phyloP scores from a whole-genome alignment of 495 filamentous ascomycete species.

The Penicillium mononematosum region DNA sequence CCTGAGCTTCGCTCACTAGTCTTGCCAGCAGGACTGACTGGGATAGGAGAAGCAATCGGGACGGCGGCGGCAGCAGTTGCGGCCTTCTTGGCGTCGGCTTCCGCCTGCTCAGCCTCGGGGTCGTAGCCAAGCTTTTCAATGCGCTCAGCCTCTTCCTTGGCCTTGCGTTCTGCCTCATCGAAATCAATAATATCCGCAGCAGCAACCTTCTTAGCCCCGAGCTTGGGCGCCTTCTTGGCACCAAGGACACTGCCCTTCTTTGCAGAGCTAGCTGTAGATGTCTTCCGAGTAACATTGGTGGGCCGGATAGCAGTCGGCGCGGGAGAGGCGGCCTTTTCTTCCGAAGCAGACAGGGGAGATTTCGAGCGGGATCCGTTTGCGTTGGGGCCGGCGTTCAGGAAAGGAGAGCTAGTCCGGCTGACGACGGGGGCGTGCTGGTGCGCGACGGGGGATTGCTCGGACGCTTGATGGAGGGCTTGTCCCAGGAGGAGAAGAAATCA shows the following conservation, averaged over 20 bases:
- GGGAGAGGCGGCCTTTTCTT: conserved; percentile 46
- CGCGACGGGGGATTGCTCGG: conserved; percentile 92
- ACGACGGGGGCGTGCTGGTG: conserved; percentile 80
- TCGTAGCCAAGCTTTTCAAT: conserved; percentile 99
- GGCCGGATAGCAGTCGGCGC: conserved; percentile 65
- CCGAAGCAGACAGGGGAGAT: conserved; percentile 72
- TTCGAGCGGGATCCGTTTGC: conserved; percentile 72
- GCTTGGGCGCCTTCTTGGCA: conserved; percentile 81
- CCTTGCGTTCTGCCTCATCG: conserved; percentile 94
- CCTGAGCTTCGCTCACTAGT: conserved; percentile 59
- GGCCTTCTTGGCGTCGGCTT: conserved; percentile 53
- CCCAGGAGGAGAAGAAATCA: conserved; percentile 99
- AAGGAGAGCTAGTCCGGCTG: conserved; percentile 82
- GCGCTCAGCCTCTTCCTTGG: conserved; percentile 94
- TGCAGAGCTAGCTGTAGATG: conserved; percentile 53
- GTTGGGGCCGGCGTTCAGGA: conserved; percentile 71
- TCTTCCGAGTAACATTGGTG: conserved; percentile 75
- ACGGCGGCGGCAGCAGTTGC: conserved; percentile 49
- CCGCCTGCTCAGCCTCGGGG: conserved; percentile 77
- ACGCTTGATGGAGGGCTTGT: conserved; percentile 95
- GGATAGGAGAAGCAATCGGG: conserved; percentile 68
- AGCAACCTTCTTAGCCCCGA: conserved; percentile 89
- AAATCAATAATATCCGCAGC: conserved; percentile 80
- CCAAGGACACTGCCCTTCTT: conserved; percentile 83
- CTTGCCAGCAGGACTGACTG: conserved; percentile 62